A percentile compares a stretch with the other conserved stretches of the same genome.
These are phyloP conservation scores for Pezizomycotina sp. DNA, from an alignment of 2,329 filamentous ascomycete genomes.

Conservation along the genomic window DNA sequence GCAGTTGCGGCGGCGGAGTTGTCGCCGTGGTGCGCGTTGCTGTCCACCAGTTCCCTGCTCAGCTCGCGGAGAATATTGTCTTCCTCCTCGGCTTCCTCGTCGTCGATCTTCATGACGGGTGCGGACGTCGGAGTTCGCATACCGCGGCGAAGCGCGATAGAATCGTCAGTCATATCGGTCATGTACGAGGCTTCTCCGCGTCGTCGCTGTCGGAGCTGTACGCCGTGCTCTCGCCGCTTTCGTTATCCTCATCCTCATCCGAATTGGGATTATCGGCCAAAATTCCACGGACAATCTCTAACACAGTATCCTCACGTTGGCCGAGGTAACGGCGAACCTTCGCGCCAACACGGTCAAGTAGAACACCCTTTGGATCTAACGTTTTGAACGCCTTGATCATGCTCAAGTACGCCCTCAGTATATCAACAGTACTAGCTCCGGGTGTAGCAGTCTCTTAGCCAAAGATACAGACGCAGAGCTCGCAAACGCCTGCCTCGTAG, in stretches of 20 bases:
- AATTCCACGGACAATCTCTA: conserved; percentile 47
- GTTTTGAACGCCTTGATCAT: conserved; percentile 48
- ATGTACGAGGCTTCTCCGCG: conserved; percentile 5
- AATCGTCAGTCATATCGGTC: too few species aligned
- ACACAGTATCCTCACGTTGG: conserved; percentile 48
- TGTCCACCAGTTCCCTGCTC: conserved; percentile 16
- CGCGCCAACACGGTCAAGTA: conserved; percentile 49
- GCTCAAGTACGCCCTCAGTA: conserved; percentile 50
- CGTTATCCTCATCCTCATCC: conserved; percentile 15
- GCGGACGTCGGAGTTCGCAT: too few species aligned
- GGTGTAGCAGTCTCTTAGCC: conserved; percentile 51
- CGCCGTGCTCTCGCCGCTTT: conserved; percentile 2
- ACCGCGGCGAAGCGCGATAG: too few species aligned
- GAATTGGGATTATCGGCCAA: conserved; percentile 35
- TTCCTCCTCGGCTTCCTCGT: conserved; percentile 8
- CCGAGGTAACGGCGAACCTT: conserved; percentile 47
- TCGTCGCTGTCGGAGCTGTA: not conserved
- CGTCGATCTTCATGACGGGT: too few species aligned
- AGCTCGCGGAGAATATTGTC: conserved; percentile 17
- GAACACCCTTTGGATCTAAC: conserved; percentile 47
- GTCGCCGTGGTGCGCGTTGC: conserved; percentile 32
- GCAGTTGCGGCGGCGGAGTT: conserved; percentile 21
- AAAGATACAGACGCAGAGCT: conserved; percentile 50
- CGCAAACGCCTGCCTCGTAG: conserved; percentile 44
- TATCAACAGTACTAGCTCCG: conserved; percentile 51